phyloP scores from a whole-genome alignment of 257 asterid species.

The Penstemon davidsonii region DNA sequence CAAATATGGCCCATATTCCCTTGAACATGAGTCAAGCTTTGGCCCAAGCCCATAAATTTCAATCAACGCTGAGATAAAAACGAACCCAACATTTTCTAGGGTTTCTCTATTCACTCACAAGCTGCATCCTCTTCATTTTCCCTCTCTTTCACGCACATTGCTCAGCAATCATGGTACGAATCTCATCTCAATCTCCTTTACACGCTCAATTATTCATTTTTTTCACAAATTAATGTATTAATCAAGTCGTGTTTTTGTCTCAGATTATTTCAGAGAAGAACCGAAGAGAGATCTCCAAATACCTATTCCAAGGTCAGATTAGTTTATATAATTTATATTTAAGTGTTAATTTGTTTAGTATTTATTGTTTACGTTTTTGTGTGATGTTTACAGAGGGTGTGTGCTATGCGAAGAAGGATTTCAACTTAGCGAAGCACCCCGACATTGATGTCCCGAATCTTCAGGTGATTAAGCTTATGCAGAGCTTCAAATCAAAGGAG shows the following conservation, averaged over 20 bases:
- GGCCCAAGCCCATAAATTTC: slow-evolving; percentile 24
- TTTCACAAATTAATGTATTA: neutral
- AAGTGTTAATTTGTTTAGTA: neutral
- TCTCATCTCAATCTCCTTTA: neutral
- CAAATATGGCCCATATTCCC: too few relatives aligned
- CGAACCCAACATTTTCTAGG: slow-evolving; percentile 25
- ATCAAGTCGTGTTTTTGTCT: neutral
- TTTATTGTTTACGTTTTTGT: neutral
- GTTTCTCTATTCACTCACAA: slow-evolving; percentile 4
- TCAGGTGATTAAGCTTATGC: slow-evolving; percentile 98
- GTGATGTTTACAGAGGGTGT: slow-evolving; percentile 62
- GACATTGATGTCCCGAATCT: slow-evolving; percentile 89
- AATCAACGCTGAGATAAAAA: neutral
- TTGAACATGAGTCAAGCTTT: too few relatives aligned
- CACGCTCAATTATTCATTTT: too few relatives aligned
- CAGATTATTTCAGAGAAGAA: slow-evolving; percentile 90
- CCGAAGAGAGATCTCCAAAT: slow-evolving; percentile 90
- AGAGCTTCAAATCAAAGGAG: slow-evolving; percentile 94
- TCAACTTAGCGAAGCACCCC: slow-evolving; percentile 84
- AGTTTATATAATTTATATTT: neutral
- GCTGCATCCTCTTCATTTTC: slow-evolving; percentile 23
- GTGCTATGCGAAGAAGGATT: slow-evolving; percentile 87
- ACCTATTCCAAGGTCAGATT: slow-evolving; percentile 58
- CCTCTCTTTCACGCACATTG: neutral
- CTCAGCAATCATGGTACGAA: slow-evolving; percentile 37